phyloP scores from a whole-genome alignment of 75 land plant species.

The Selaginella tamariscina region DNA sequence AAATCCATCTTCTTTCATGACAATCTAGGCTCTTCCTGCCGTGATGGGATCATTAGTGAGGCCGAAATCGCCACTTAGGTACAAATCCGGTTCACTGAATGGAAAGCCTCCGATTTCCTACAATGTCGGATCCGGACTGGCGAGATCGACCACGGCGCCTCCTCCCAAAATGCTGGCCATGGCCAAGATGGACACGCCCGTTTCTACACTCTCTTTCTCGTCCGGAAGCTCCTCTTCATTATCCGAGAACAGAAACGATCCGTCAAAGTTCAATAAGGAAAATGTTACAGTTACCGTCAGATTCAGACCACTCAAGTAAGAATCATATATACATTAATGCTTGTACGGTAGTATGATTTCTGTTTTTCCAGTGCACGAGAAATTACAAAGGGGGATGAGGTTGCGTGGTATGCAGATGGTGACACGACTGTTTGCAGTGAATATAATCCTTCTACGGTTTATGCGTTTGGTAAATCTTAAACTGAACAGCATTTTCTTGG shows the following conservation, averaged over 20 bases:
- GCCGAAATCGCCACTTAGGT: background rate
- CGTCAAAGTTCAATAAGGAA: conserved; percentile 31
- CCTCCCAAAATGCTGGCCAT: background rate
- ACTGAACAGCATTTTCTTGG: too few relatives aligned
- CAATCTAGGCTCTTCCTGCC: too few relatives aligned
- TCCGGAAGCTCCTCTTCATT: background rate
- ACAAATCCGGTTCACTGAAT: background rate
- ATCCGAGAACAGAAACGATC: background rate
- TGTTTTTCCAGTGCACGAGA: conserved; percentile 56
- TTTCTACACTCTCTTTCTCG: background rate
- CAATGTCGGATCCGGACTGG: background rate
- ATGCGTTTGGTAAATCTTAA: conserved; percentile 59
- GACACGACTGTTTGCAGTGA: conserved; percentile 73
- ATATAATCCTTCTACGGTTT: conserved; percentile 53
- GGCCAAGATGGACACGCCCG: background rate
- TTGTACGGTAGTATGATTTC: background rate
- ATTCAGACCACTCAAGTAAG: conserved; percentile 81
- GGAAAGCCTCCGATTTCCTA: background rate
- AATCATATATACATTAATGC: too few relatives aligned
- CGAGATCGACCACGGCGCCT: background rate
- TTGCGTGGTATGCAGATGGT: conserved; percentile 92
- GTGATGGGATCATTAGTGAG: too few relatives aligned
- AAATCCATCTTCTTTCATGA: too few relatives aligned
- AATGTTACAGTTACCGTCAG: conserved; percentile 80
- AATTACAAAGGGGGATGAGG: conserved; percentile 81